Evolutionary conservation across 1,139 yeast species (phyloP), one percentile per base, ranked within the genome.

Genomic region (Saccharomyces hybrid): DNA sequence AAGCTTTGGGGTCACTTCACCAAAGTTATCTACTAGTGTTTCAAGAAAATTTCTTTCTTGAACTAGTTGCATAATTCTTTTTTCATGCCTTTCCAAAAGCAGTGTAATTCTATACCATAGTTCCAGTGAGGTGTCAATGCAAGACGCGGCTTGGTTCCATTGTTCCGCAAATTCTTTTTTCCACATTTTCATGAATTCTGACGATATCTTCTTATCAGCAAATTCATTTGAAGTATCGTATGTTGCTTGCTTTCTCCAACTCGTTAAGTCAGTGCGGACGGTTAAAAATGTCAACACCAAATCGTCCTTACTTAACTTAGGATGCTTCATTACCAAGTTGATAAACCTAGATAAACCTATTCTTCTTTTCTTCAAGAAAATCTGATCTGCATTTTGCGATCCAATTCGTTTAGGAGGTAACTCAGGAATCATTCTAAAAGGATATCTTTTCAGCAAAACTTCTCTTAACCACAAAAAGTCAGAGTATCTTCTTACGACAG

Each of bases 401-500:
- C 82, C 78, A 64, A 84, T 82, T 65, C 83, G 83, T 69, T 86
- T 86, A 7, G 95, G 95, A 8, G 95, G 98, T 57, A 93, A 74
- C 47, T 91, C 90, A 0, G 99, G 98, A 47, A 93, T 79, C 55
- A 88, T 75, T 63, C 99, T 78, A 69, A 89, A 93, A 3, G 98
- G 96, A 66, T 88, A 91, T 62, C 85, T 85, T 60, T 83, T 82
- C 58, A 87, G 73, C 34, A 93, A 72, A 50, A 81, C 83, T 56
- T 89, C 97, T 58, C 86, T 78, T 23, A 93, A 75, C 95, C 97
- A 90, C 28, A 82, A 85, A 70, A 93, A 93, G 70, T 93, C 99
- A 49, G 96, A 86, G 71, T 89, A 93, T 57, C 99, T 75, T 66
- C 99, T 78, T 13, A 88, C 76, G 2, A 90, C 96, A 61, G 82